Percentiles rank a stretch among this genome's conserved stretches.
phyloP scores from a whole-genome alignment of 192 early-diverging fungal genomes.

The Mortierella claussenii region DNA sequence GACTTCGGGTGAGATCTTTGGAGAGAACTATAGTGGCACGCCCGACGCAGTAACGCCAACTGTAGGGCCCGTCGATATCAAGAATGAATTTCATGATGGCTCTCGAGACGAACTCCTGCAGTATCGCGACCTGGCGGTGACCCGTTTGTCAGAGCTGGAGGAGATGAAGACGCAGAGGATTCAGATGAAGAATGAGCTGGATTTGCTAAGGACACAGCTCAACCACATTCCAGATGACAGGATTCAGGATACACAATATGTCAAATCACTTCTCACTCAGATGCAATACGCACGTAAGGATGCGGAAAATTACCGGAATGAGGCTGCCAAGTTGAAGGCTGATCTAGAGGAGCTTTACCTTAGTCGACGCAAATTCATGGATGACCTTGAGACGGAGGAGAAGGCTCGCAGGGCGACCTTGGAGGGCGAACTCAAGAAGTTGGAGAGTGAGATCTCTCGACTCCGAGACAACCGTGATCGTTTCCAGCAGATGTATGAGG shows the following conservation, averaged over 20 bases:
- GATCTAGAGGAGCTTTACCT: conserved; percentile 43
- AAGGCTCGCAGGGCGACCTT: conserved; percentile 30
- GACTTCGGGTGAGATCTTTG: conserved; percentile 40
- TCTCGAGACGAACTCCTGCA: conserved; percentile 41
- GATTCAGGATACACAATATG: conserved; percentile 30
- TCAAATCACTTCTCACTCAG: conserved; percentile 25
- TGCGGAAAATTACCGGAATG: conserved; percentile 31
- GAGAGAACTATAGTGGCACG: conserved; percentile 31
- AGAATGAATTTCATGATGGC: conserved; percentile 28
- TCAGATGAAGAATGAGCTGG: conserved; percentile 31
- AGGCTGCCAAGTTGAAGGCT: conserved; percentile 7
- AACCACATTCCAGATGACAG: conserved; percentile 40
- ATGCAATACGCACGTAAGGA: conserved; percentile 41
- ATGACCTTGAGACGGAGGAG: conserved; percentile 36
- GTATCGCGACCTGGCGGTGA: conserved; percentile 34
- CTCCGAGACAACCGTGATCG: conserved; percentile 46
- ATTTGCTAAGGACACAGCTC: conserved; percentile 29
- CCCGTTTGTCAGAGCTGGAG: conserved; percentile 32
- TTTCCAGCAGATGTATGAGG: conserved; percentile 50
- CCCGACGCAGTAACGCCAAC: conserved; percentile 14
- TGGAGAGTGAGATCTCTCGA: conserved; percentile 42
- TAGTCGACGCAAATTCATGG: conserved; percentile 39
- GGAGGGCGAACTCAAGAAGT: conserved; percentile 45
- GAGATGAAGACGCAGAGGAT: conserved; percentile 37
- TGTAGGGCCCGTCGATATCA: conserved; percentile 8